Evolutionary conservation across 108 stramenopile species (phyloP).

Genomic region (Asterionellopsis glacialis): DNA sequence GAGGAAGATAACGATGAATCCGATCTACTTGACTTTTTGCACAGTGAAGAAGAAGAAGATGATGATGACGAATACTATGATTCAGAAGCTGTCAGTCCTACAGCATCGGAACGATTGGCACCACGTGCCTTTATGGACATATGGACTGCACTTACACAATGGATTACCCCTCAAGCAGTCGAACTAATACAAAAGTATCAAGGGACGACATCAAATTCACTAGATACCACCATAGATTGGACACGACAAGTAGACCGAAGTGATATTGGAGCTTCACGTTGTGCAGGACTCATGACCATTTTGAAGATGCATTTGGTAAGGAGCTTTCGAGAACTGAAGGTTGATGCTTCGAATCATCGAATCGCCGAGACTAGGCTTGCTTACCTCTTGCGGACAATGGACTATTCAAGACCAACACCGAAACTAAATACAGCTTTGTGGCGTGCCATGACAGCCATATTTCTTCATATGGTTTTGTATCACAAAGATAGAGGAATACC

Average conservation of each 20-base stretch:
- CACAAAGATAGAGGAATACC: not conserved
- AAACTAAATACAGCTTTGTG: conserved; percentile 49
- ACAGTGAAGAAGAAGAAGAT: conserved; percentile 1
- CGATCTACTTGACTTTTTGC: not conserved
- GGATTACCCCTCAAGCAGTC: conserved; percentile 40
- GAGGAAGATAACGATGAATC: conserved; percentile 18
- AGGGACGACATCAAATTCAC: not conserved
- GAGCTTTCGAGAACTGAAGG: conserved; percentile 41
- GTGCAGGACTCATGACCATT: conserved; percentile 70
- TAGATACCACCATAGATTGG: conserved; percentile 3
- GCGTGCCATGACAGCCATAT: conserved; percentile 66
- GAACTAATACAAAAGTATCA: conserved; percentile 10
- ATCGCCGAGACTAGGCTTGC: conserved; percentile 47
- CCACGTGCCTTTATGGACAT: conserved; percentile 26
- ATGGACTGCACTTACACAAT: conserved; percentile 35
- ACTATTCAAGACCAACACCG: conserved; percentile 42
- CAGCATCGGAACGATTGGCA: conserved; percentile 5
- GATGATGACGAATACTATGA: conserved; percentile 14
- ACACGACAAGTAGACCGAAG: conserved; percentile 16
- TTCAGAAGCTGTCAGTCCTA: not conserved
- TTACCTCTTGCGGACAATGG: conserved; percentile 54
- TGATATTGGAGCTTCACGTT: conserved; percentile 61
- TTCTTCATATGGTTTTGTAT: conserved; percentile 47
- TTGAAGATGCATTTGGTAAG: conserved; percentile 49
- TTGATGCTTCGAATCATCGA: conserved; percentile 8